Conservation (phyloP, 2,329 filamentous ascomycete species). For the Cadophora sp. region DNA sequence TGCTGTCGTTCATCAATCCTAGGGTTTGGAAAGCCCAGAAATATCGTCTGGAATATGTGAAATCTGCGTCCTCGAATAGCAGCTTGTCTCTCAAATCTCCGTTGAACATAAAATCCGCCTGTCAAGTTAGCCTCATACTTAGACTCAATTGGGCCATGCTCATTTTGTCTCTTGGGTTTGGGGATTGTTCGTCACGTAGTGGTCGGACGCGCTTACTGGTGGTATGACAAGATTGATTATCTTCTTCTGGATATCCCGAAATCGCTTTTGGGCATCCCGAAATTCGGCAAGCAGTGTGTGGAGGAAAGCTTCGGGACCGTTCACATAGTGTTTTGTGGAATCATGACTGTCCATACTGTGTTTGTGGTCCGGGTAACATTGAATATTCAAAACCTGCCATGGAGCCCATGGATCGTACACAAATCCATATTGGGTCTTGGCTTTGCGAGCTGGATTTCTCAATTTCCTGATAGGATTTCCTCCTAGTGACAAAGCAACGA, state of each 20-base stretch:
- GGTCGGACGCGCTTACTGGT: constrained; percentile 47
- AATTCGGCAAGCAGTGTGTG: constrained; percentile 65
- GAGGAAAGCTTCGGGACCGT: constrained; percentile 67
- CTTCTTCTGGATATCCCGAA: constrained; percentile 60
- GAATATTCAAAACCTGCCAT: constrained; percentile 65
- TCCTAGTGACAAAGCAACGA: constrained; percentile 63
- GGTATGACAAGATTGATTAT: constrained; percentile 66
- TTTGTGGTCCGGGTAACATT: constrained; percentile 65
- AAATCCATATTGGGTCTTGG: constrained; percentile 55
- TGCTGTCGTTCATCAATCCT: constrained; percentile 64
- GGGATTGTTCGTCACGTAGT: background rate
- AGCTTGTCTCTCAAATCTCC: constrained; percentile 60
- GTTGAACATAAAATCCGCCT: constrained; percentile 65
- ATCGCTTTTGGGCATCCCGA: constrained; percentile 63
- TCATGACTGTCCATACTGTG: constrained; percentile 62
- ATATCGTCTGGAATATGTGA: constrained; percentile 66
- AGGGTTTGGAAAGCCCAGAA: constrained; percentile 69
- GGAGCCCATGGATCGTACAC: constrained; percentile 65
- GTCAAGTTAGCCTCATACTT: background rate
- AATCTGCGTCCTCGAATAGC: constrained; percentile 65
- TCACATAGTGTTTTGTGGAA: constrained; percentile 60
- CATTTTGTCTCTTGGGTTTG: background rate
- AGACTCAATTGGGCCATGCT: background rate
- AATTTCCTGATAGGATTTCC: constrained; percentile 58
- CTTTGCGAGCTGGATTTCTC: constrained; percentile 55